These are phyloP conservation scores for Stachybotrys elegans DNA, from an alignment of 2,329 filamentous ascomycete species.

Conservation along the genomic window DNA sequence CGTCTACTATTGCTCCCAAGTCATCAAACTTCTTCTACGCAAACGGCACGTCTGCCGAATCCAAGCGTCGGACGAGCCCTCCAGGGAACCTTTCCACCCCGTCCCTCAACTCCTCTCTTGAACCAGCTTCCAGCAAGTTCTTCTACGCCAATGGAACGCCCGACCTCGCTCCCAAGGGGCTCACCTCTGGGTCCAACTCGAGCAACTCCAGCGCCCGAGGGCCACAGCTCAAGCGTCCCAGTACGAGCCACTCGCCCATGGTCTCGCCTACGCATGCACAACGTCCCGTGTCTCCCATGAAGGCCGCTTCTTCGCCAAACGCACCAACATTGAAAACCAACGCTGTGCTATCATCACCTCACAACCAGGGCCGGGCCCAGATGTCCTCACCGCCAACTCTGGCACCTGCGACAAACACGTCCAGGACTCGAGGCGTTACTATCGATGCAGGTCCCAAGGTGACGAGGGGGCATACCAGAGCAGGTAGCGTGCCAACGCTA, in stretches of 20 bases:
- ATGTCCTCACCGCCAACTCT: constrained; percentile 31
- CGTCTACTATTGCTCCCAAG: constrained; percentile 38
- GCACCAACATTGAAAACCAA: constrained; percentile 14
- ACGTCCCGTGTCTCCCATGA: constrained; percentile 49
- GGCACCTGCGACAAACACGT: constrained; percentile 21
- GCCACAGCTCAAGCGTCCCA: constrained; percentile 33
- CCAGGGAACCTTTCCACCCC: constrained; percentile 23
- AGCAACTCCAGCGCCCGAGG: constrained; percentile 40
- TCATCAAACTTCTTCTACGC: constrained; percentile 52
- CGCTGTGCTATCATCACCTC: constrained; percentile 12
- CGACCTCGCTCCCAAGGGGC: constrained; percentile 34
- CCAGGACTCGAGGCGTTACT: constrained; percentile 36
- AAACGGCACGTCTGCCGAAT: constrained; percentile 40
- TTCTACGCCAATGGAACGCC: constrained; percentile 68
- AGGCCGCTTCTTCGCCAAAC: constrained; percentile 22
- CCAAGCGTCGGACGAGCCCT: constrained; percentile 27
- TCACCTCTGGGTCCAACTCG: constrained; percentile 37
- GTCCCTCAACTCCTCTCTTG: constrained; percentile 27
- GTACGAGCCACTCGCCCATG: constrained; percentile 22
- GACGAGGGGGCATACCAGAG: constrained; percentile 32
- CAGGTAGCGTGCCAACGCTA: constrained; percentile 31
- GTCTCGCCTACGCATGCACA: constrained; percentile 17
- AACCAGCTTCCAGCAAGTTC: constrained; percentile 56
- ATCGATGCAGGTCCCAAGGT: constrained; percentile 32
- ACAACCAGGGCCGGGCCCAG: constrained; percentile 15